Evolutionary conservation across 345 rosid species (phyloP), one percentile per base, ranked within the genome.

Genomic region (Salix caprea): DNA sequence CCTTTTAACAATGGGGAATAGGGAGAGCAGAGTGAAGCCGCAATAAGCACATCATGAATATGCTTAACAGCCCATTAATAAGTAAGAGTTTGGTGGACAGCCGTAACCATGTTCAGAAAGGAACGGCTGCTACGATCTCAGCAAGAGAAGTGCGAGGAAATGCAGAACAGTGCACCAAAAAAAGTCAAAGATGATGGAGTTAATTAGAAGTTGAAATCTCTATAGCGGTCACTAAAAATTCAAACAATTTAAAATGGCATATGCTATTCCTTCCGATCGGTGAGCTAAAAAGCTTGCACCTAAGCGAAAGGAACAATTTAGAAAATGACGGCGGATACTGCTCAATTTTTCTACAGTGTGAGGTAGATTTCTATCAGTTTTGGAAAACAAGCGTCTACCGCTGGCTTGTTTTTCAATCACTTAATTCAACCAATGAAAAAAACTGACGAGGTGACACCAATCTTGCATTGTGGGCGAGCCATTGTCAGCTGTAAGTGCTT

Each of bases 401-500:
- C 26, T n/a, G 62, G 8, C 10, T 58, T n/a, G 14, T 58, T n/a
- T 58, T 3, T n/a, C 10, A 58, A 58, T 58, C 23, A n/a, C 15
- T 24, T n/a, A n/a, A 46, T n/a, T 37, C 24, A 70, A 28, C 64
- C 52, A 40, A 19, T 42, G 3, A 69, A 32, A 32, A 32, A 32
- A 42, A 52, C 18, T 1, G 50, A 36, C 74, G 32, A 58, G 44
- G 69, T 54, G 84, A 84, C 82, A 77, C 88, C 87, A 80, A 77
- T 78, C 88, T 77, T 85, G 42, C 72, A 52, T 76, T 12, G 66
- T 72, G 70, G 61, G 72, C 28, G 69, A 83, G 72, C 82, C 26
- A 80, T 77, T 75, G 74, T 66, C 77, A 75, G 84, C 80, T 82
- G 80, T 69, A 26, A 66, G 61, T 76, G 81, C 76, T 48, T 10